phyloP scores from a whole-genome alignment of 2,329 filamentous ascomycete species.

The Hirsutella minnesotensis region DNA sequence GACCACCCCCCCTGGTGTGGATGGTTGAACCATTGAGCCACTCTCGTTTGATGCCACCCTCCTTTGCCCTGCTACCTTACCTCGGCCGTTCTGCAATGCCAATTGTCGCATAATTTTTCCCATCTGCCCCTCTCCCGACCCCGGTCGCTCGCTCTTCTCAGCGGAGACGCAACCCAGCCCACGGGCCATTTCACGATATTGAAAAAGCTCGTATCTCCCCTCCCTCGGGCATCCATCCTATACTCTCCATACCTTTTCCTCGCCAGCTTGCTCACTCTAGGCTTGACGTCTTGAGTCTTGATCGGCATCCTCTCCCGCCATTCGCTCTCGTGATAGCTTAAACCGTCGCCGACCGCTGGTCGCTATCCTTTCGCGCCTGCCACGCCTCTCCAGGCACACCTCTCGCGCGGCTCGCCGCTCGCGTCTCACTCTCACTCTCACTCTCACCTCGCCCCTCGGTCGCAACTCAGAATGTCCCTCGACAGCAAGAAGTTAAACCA shows the following conservation, averaged over 20 bases:
- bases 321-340: too few species aligned
- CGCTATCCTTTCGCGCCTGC: too few species aligned
- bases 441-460: neutral
- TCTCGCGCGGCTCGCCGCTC: too few species aligned
- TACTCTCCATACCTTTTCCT: neutral
- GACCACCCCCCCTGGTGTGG: too few species aligned
- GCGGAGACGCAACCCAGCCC: neutral
- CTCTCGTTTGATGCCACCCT: too few species aligned
- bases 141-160: neutral
- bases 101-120: neutral
- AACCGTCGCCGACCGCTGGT: too few species aligned
- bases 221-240: neutral
- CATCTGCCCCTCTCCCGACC: neutral
- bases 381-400: too few species aligned
- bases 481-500: conserved; percentile 12
- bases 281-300: neutral
- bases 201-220: neutral
- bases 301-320: neutral
- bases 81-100: neutral
- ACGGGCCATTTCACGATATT: neutral
- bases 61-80: neutral
- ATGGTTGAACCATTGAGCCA: too few species aligned
- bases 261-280: neutral
- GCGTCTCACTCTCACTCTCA: neutral
- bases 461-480: conserved; percentile 10